Evolutionary conservation across 108 stramenopile genomes (phyloP), one percentile per base, ranked within the genome.

Genomic region (Schizochytrium sp.): DNA sequence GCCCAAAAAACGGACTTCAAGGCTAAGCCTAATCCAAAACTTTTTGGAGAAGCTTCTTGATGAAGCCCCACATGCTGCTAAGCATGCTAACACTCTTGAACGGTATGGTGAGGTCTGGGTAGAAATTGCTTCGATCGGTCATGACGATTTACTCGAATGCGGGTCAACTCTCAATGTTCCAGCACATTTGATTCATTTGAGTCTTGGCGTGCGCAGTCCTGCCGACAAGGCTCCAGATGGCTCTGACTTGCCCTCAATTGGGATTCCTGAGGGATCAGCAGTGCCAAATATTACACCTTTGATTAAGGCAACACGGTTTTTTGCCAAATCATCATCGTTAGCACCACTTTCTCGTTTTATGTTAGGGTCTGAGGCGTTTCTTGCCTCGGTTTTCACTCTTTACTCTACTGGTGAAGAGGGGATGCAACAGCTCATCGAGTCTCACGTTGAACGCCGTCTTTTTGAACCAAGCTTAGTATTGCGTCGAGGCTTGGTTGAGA

Each of bases 241-340:
- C 76, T 55, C 47, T 0, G 53, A 55, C 28, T 53, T 83, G 12
- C 76, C 76, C 38, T 13, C 53, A 40, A 38, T 83, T 5, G 76
- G 76, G 38, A 53, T 83, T 46, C 50, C 76, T 0, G 76, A 83
- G 53, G 76, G 76, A 5, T 49, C 76, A 55, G 76, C 76, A 7
- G 40, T 83, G 50, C 76, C 76, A 56, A 83, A 83, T 28, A 55
- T 55, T 55, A 53, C 40, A 10, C 76, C 76, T 17, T 38, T 55
- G 17, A 55, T 83, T 47, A 56, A 40, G 5, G 5, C 76, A 53
- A 83, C 55, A 10, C 53, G 50, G 12, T 49, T 49, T n/a, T 55
- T 83, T 49, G 47, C 53, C 50, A 10, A 53, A 10, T 47, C 76
- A 2, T 53, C 76, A 7, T 55, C 55, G 47, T 53, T 83, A n/a